Evolutionary conservation across 2,329 filamentous ascomycete species (phyloP), one percentile per base, ranked within the genome.

Genomic region (Sporothrix inflata): DNA sequence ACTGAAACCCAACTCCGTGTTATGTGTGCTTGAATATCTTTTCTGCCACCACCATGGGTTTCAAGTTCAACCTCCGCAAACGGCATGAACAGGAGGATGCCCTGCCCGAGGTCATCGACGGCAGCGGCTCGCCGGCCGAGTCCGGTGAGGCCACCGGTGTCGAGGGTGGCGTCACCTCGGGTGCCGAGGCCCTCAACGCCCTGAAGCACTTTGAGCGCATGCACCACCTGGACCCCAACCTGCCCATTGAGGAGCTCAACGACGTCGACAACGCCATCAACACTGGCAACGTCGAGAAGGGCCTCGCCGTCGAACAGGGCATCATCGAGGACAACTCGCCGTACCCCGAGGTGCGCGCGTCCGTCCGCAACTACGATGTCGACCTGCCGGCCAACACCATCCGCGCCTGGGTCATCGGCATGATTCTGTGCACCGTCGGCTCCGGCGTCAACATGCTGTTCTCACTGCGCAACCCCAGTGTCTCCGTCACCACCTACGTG

Each of bases 301-400:
- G 86, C 71, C 80, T 87, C 67, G 84, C 85, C 73, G 85, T 90
- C 75, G 87, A 89, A 76, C 85, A 87, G 75, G 86, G 87, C 63
- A 80, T 87, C 72, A 83, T 90, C 77, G 85, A 90, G 77, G 88
- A 91, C 72, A 89, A 91, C 78, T 91, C 89, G 65, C 89, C 89
- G 2, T 91, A 91, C 77, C 88, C 88, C 49, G 89, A 91, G 81
- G 88, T 90, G 79, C 75, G 83, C 77, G 71, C 63, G 45, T 63
- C 63, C 38, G 73, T 74, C 38, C 73, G 73, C 73, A 74, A 74
- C 69, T 74, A 74, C 69, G 73, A 74, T 27, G 73, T 72, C 63
- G 73, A 90, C 76, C 82, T 90, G 30, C 87, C 88, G n/a, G 84
- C 85, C 75, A 91, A 90, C 78, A 90, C 88, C 3, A 82, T 90